phyloP scores from a whole-genome alignment of 1,284 basidiomycete species.

The Malassezia cuniculi region DNA sequence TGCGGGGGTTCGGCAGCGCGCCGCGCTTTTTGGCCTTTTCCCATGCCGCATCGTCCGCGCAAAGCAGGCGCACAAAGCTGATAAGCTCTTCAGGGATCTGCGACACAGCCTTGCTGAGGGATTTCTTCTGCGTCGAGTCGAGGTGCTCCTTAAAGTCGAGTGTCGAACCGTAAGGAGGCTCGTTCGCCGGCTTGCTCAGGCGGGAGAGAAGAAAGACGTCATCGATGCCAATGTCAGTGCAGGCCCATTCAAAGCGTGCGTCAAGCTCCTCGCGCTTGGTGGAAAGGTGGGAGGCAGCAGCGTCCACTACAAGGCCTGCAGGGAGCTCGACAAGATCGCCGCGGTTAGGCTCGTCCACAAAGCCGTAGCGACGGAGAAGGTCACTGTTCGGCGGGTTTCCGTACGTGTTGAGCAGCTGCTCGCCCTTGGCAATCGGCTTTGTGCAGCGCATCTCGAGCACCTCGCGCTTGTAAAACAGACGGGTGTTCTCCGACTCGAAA shows the following conservation, averaged over 20 bases:
- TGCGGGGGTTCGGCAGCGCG: slow-evolving; percentile 64
- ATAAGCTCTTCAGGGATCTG: slow-evolving; percentile 56
- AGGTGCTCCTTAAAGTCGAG: too few species aligned
- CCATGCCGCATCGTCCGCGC: slow-evolving; percentile 56
- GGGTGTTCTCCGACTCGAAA: slow-evolving; percentile 50
- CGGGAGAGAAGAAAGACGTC: slow-evolving; percentile 33
- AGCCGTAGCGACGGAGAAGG: slow-evolving; percentile 79
- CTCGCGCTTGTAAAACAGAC: slow-evolving; percentile 64
- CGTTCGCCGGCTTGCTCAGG: slow-evolving; percentile 23
- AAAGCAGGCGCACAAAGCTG: slow-evolving; percentile 60
- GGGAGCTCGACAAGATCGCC: slow-evolving; percentile 74
- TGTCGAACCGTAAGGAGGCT: slow-evolving; percentile 19
- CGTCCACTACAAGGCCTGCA: slow-evolving; percentile 61
- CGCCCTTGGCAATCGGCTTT: slow-evolving; percentile 59
- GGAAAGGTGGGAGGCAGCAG: slow-evolving; percentile 11
- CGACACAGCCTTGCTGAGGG: slow-evolving; percentile 47
- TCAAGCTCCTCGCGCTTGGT: slow-evolving; percentile 8
- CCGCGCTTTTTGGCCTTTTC: slow-evolving; percentile 55
- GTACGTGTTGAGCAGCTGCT: slow-evolving; percentile 90
- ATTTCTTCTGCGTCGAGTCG: slow-evolving; percentile 16
- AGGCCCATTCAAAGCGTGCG: slow-evolving; percentile 28
- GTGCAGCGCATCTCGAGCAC: slow-evolving; percentile 70
- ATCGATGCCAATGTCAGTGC: slow-evolving; percentile 30
- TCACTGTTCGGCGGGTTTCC: slow-evolving; percentile 89
- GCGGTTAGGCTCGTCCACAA: slow-evolving; percentile 80